These are phyloP conservation scores for Phialemonium atrogriseum DNA, from an alignment of 2,329 filamentous ascomycete genomes.

Conservation along the genomic window DNA sequence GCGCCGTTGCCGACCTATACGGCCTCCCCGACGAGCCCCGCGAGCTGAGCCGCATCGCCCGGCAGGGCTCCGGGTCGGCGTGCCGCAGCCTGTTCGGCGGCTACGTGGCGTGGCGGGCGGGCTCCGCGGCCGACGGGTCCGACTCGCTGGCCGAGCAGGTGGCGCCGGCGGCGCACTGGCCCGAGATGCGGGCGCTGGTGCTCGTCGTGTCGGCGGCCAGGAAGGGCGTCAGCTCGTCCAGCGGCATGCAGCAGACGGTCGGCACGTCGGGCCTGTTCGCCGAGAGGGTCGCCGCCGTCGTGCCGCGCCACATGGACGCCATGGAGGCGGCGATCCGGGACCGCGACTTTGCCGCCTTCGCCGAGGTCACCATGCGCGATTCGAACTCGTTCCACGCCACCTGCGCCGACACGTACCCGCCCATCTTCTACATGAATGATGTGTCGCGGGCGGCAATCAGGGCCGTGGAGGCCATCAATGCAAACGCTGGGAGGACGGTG, in stretches of 20 bases:
- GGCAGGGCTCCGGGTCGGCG: slow-evolving; percentile 90
- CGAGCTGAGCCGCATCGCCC: slow-evolving; percentile 79
- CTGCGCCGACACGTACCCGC: slow-evolving; percentile 90
- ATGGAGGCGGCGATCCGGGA: slow-evolving; percentile 77
- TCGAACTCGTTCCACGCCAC: slow-evolving; percentile 96
- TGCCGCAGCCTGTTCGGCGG: slow-evolving; percentile 91
- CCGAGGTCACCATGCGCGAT: slow-evolving; percentile 88
- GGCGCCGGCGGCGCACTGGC: slow-evolving; percentile 85
- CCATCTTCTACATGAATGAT: slow-evolving; percentile 99
- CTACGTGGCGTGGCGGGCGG: slow-evolving; percentile 91
- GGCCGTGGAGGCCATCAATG: slow-evolving; percentile 84
- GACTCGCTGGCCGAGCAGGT: slow-evolving; percentile 87
- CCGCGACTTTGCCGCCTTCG: slow-evolving; percentile 80
- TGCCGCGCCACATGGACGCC: slow-evolving; percentile 71
- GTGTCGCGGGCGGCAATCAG: slow-evolving; percentile 79
- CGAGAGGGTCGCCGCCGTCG: slow-evolving; percentile 64
- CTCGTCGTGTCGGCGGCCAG: slow-evolving; percentile 89
- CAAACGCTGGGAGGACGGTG: slow-evolving; percentile 65
- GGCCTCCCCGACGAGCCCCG: slow-evolving; percentile 71
- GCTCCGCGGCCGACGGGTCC: slow-evolving; percentile 64
- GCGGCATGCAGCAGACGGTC: slow-evolving; percentile 96
- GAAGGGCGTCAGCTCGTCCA: slow-evolving; percentile 88
- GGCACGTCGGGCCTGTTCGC: slow-evolving; percentile 83
- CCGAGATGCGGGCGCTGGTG: slow-evolving; percentile 85
- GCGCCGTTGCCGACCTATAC: slow-evolving; percentile 89